Percentiles rank a stretch among this genome's conserved stretches.
Evolutionary conservation across 345 rosid species (phyloP).

Genomic region (Populus deltoides): DNA sequence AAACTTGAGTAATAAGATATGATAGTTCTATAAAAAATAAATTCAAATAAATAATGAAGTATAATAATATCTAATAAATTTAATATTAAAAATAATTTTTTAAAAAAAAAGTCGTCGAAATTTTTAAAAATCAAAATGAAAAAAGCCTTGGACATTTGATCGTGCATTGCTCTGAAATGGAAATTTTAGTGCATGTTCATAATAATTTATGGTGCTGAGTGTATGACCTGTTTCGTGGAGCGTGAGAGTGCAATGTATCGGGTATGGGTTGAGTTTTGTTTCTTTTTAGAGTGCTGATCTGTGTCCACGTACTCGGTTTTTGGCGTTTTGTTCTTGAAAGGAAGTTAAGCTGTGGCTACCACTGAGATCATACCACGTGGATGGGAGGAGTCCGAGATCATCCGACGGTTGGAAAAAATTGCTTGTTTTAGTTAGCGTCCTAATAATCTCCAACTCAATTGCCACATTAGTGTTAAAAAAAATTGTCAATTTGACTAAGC

Average conservation of each 20-base stretch:
- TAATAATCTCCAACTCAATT: not conserved
- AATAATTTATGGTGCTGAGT: too few relatives aligned
- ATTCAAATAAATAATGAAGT: too few relatives aligned
- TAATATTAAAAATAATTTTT: too few relatives aligned
- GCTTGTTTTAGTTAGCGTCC: not conserved
- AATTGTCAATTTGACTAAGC: not conserved
- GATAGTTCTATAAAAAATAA: too few relatives aligned
- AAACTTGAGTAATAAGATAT: rapidly evolving
- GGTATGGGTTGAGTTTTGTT: not conserved
- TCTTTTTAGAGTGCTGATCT: not conserved
- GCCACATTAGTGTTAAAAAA: not conserved
- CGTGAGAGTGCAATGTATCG: not conserved
- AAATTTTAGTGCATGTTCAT: too few relatives aligned
- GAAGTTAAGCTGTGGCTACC: not conserved
- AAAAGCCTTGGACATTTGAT: too few relatives aligned
- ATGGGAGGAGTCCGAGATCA: not conserved
- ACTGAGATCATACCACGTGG: not conserved
- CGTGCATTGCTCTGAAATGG: too few relatives aligned
- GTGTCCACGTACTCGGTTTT: conserved; percentile 33
- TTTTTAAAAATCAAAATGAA: too few relatives aligned
- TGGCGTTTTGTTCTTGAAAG: not conserved
- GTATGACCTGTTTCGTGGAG: too few relatives aligned
- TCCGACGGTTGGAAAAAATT: not conserved
- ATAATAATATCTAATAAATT: too few relatives aligned
- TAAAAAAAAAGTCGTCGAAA: too few relatives aligned